Percentiles rank a stretch among this genome's conserved stretches.
phyloP scores from a whole-genome alignment of 78 protist species.

The Tieghemostelium lacteum region DNA sequence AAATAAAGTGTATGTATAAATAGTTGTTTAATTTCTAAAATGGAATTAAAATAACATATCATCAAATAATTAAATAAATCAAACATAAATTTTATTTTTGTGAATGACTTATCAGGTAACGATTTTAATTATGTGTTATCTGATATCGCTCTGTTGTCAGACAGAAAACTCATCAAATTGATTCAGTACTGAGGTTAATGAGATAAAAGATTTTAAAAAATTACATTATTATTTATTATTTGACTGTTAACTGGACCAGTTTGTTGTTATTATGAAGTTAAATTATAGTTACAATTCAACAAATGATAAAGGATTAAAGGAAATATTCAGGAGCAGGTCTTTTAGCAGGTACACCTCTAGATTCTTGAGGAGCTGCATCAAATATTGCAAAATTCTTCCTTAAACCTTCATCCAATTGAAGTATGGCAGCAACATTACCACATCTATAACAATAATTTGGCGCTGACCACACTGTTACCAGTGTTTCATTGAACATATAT shows the following conservation, averaged over 20 bases:
- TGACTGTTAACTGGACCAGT: neutral
- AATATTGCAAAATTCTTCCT: constrained; percentile 90
- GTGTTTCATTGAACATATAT: constrained; percentile 94
- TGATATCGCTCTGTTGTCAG: too few species aligned
- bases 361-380: constrained; percentile 96
- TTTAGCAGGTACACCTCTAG: constrained; percentile 92
- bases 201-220: too few species aligned
- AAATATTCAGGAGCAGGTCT: constrained; percentile 96
- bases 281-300: neutral
- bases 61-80: too few species aligned
- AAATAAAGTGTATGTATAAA: too few species aligned
- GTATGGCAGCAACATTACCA: constrained; percentile 98
- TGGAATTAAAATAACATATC: too few species aligned
- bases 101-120: too few species aligned
- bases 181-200: too few species aligned
- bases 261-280: neutral
- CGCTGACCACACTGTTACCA: constrained; percentile 99
- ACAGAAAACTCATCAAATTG: too few species aligned
- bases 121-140: too few species aligned
- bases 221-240: too few species aligned
- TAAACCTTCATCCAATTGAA: constrained; percentile 95
- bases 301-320: constrained; percentile 70
- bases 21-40: too few species aligned
- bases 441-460: constrained; percentile 99
- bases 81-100: too few species aligned